Base-by-base conservation (phyloP, 129 eudicot species). In the Rutidosis leptorrhynchoides region DNA sequence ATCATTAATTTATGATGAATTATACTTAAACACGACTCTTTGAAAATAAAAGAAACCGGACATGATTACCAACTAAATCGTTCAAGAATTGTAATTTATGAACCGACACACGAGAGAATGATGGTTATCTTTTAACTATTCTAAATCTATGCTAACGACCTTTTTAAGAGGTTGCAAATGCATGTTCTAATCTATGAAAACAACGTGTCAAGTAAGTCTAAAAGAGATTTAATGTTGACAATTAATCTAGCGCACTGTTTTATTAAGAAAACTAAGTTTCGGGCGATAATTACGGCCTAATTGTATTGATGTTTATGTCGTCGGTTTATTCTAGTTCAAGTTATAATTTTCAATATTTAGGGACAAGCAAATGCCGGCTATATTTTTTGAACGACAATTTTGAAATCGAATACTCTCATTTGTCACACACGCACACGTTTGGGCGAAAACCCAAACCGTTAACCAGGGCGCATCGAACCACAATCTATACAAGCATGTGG, bases 51-150 rank as follows among this genome's bases (percentile, higher is more conserved):
- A 60, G 9, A 65, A 28, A 26, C 0, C 2, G 37, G 68, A 30
- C 28, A 43, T 35, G n/a, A 27, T 72, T 43, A 73, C 2, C 53
- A 5, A 49, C 60, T 20, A 17, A 40, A 37, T 16, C 9, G 9
- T 48, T n/a, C n/a, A n/a, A n/a, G 43, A 33, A 40, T 68, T 63
- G 27, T 17, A 20, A 33, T 29, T 73, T 49, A 78, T 65, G 43
- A 66, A 78, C 69, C 78, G 78, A 67, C 82, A 78, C 52, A 58
- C 51, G 57, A 53, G 27, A 33, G 20, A 71, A 61, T 32, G 40
- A 71, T 49, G 48, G 23, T 25, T 55, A 45, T 68, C 68, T 55
- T 40, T 26, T 58, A 54, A 30, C 62, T 11, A 29, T 45, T 57
- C 15, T 15, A 52, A 26, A 14, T 42, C 48, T 61, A 72, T 67